A percentile compares a stretch with the other conserved stretches of the same genome.
Evolutionary conservation across 148 eudicot species (phyloP).

Genomic region (Cornus controversa): DNA sequence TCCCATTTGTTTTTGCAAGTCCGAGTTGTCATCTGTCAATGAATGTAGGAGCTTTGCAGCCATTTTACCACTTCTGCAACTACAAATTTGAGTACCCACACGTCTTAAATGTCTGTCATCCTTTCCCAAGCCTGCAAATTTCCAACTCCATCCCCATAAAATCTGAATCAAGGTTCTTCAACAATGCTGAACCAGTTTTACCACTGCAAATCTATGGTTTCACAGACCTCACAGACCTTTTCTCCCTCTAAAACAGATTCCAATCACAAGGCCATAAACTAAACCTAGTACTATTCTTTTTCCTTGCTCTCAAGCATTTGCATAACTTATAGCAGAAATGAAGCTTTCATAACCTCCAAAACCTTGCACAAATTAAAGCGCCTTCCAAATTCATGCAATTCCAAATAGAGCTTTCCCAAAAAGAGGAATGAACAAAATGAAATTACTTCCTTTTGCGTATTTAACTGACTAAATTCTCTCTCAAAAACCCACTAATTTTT

Average conservation of each 20-base stretch:
- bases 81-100: background rate
- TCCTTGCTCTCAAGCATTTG: background rate
- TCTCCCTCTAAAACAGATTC: background rate
- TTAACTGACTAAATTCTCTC: background rate
- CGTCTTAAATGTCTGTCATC: background rate
- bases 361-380: background rate
- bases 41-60: constrained; percentile 93
- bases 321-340: background rate
- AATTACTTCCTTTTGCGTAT: background rate
- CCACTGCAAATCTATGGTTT: background rate
- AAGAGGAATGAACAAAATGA: background rate
- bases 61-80: constrained; percentile 38
- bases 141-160: background rate
- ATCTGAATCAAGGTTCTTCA: background rate
- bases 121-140: constrained; percentile 3
- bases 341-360: constrained; percentile 4
- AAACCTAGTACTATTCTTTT: constrained; percentile 1
- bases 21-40: constrained; percentile 83
- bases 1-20: constrained; percentile 91
- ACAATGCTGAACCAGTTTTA: background rate
- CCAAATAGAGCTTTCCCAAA: background rate
- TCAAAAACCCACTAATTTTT: background rate
- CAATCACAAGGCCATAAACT: constrained; percentile 8
- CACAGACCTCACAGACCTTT: constrained; percentile 3
- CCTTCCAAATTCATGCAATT: background rate